These are phyloP conservation scores for Harringtonia lauricola DNA, from an alignment of 2,329 filamentous ascomycete species.

Conservation along the genomic window DNA sequence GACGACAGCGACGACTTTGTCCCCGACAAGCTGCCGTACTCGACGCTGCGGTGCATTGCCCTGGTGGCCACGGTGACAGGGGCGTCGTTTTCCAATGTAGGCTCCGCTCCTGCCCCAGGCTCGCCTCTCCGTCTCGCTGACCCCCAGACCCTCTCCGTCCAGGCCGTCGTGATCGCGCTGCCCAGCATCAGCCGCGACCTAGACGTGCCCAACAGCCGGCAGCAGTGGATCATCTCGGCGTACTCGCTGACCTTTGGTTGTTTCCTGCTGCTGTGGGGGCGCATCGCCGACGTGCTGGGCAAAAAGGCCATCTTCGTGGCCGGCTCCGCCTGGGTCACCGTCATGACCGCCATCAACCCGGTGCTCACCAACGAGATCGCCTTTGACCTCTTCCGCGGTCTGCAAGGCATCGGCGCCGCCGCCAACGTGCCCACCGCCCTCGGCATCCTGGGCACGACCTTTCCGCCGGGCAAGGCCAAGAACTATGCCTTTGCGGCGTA, in stretches of 20 bases:
- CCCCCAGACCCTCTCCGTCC: conserved; percentile 32
- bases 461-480: conserved; percentile 56
- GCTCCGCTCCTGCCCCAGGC: neutral
- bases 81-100: conserved; percentile 43
- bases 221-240: conserved; percentile 57
- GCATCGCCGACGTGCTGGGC: conserved; percentile 56
- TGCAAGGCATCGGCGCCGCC: conserved; percentile 58
- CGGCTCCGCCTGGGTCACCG: conserved; percentile 52
- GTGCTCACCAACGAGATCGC: conserved; percentile 57
- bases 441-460: conserved; percentile 57
- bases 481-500: conserved; percentile 61
- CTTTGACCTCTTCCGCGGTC: conserved; percentile 54
- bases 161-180: conserved; percentile 50
- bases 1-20: conserved; percentile 1
- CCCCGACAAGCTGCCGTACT: conserved; percentile 17
- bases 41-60: conserved; percentile 40
- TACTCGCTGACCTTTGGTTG: conserved; percentile 57
- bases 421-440: conserved; percentile 62
- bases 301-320: conserved; percentile 54
- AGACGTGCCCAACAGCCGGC: conserved; percentile 42
- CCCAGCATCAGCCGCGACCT: conserved; percentile 49
- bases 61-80: conserved; percentile 43
- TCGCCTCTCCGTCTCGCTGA: neutral
- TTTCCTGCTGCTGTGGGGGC: conserved; percentile 56
- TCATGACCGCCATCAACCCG: conserved; percentile 46